phyloP scores from a whole-genome alignment of 2,329 filamentous ascomycete genomes.

The Ophiostoma sp. region DNA sequence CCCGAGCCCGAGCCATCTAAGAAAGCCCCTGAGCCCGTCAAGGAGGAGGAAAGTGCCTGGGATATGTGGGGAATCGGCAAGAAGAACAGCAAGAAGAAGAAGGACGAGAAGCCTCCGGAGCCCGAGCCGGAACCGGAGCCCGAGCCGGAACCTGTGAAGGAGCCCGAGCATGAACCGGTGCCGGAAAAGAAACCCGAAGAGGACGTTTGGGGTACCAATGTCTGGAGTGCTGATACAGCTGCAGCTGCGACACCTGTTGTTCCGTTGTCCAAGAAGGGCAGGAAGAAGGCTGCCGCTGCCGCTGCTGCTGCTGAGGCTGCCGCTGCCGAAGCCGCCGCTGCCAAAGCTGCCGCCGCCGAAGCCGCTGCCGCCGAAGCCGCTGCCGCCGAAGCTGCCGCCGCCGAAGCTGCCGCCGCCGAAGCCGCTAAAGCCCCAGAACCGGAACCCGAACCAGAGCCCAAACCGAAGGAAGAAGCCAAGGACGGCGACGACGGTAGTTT shows the following conservation, averaged over 20 bases:
- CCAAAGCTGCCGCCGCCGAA: conserved; percentile 13
- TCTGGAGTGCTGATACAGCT: neutral
- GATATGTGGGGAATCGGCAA: conserved; percentile 42
- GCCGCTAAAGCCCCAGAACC: conserved; percentile 13
- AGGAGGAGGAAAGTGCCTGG: conserved; percentile 35
- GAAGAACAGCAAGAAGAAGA: conserved; percentile 34
- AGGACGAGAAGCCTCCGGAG: conserved; percentile 16
- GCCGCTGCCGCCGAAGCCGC: neutral
- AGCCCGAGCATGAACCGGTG: conserved; percentile 4
- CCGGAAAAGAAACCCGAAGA: conserved; percentile 19
- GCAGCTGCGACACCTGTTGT: neutral
- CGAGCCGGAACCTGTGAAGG: conserved; percentile 6
- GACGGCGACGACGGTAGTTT: conserved; percentile 15
- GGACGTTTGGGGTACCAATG: conserved; percentile 24
- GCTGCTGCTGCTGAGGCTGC: conserved; percentile 8
- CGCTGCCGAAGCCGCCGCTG: conserved; percentile 14
- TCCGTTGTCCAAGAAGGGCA: conserved; percentile 38
- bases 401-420: conserved; percentile 3
- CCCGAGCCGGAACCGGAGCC: conserved; percentile 17
- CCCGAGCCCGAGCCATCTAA: conserved; percentile 22
- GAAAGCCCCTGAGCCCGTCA: conserved; percentile 18
- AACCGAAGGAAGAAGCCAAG: conserved; percentile 23
- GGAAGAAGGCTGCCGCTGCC: conserved; percentile 31
- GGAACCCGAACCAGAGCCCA: conserved; percentile 24
- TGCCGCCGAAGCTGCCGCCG: conserved; percentile 13